phyloP scores from a whole-genome alignment of 2,329 filamentous ascomycete genomes.

The Anisogramma anomala region DNA sequence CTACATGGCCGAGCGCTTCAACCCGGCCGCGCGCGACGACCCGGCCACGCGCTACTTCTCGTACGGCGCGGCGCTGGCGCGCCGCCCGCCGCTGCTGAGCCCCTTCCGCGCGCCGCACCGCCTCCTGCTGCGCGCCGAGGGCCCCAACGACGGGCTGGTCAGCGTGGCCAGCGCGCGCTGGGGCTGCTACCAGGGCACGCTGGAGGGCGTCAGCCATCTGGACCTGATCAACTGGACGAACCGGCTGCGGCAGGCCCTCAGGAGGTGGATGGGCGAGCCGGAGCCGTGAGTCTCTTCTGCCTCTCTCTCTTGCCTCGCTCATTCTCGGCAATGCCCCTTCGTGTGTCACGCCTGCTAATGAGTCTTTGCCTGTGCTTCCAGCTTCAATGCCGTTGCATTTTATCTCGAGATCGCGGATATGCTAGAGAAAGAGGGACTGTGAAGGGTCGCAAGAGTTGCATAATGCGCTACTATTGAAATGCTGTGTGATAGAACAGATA shows the following conservation, averaged over 20 bases:
- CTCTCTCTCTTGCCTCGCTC: neutral
- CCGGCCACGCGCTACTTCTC: slow-evolving; percentile 47
- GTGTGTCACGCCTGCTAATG: neutral
- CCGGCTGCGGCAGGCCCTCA: slow-evolving; percentile 40
- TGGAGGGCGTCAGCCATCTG: slow-evolving; percentile 50
- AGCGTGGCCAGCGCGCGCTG: slow-evolving; percentile 52
- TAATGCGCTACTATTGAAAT: too few species aligned
- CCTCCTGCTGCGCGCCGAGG: slow-evolving; percentile 40
- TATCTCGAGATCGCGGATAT: slow-evolving; percentile 58
- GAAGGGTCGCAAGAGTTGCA: neutral
- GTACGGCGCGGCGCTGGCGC: slow-evolving; percentile 42
- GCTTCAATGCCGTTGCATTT: slow-evolving; percentile 57
- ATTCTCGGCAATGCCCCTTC: neutral
- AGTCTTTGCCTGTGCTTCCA: slow-evolving; percentile 18
- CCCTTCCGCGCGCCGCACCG: slow-evolving; percentile 43
- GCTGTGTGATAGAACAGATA: too few species aligned
- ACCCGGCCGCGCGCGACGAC: slow-evolving; percentile 43
- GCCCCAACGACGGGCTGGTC: slow-evolving; percentile 55
- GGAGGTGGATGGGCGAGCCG: slow-evolving; percentile 42
- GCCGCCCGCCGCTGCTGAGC: slow-evolving; percentile 50
- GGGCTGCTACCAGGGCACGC: slow-evolving; percentile 53
- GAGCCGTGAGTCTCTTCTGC: slow-evolving; percentile 33
- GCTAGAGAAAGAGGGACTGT: slow-evolving; percentile 54
- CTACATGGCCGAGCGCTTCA: slow-evolving; percentile 50
- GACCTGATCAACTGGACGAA: slow-evolving; percentile 61